Base-by-base conservation (phyloP, 345 rosid species). In the Syzygium oleosum region DNA sequence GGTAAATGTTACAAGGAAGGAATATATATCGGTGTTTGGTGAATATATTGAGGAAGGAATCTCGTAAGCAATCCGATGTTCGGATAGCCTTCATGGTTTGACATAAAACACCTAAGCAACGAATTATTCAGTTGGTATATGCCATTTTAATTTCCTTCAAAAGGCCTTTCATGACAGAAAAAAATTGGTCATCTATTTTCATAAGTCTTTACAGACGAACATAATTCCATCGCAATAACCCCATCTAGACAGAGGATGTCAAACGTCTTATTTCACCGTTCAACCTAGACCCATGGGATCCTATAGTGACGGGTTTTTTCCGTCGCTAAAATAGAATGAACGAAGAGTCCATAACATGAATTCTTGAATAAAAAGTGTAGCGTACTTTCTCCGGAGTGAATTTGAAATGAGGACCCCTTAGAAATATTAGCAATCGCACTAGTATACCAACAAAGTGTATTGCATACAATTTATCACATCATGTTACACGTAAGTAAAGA, bases 301-400 rank as follows among this genome's bases (percentile, higher is more conserved):
- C 27, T 56, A 56, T 58, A 58, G 14, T 9, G 29, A 58, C 1
- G 29, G 65, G 15, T 58, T 58, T 25, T 58, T n/a, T 58, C 12
- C 65, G 6, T 25, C 29, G 27, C 14, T 59, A 59, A 59, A 5
- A 59, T 59, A 27, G 4, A 59, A 59, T 59, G 65, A 59, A 59
- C 15, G 16, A 25, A 27, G 0, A 0, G 31, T 59, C 65, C 65
- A 4, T 9, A 12, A 0, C 31, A 59, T 2, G 14, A 59, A 59
- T 25, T 59, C 5, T 59, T 27, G 16, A 59, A 59, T 27, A 59
- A 59, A 59, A 59, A 27, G 29, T 4, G 7, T 4, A 10, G 1
- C 1, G 65, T 2, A 59, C 27, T 27, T 59, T 59, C 29, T 59
- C 27, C 5, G 31, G 65, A 59, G 65, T 29, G 31, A 59, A 25